Evolutionary conservation across 2,329 filamentous ascomycete genomes (phyloP).

Genomic region (Talaromyces sp.): DNA sequence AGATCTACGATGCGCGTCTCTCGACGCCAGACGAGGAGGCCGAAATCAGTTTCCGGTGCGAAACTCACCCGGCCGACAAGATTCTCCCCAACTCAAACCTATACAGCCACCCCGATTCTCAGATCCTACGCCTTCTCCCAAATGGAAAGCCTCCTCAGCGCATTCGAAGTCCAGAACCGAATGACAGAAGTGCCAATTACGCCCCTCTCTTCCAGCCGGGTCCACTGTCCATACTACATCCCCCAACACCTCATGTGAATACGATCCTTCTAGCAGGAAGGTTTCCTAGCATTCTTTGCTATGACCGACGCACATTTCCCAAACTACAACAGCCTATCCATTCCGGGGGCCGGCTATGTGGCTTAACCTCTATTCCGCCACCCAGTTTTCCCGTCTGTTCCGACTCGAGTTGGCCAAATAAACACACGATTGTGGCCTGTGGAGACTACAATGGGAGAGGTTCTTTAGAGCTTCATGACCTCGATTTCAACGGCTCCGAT

Average conservation of each 20-base stretch:
- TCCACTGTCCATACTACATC: conserved; percentile 75
- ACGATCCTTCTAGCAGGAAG: conserved; percentile 86
- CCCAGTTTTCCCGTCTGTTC: conserved; percentile 46
- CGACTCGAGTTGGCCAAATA: conserved; percentile 43
- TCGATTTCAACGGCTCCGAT: conserved; percentile 26
- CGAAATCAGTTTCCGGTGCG: conserved; percentile 29
- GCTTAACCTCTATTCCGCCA: conserved; percentile 59
- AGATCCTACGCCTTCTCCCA: conserved; percentile 25
- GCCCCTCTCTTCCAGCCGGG: conserved; percentile 74
- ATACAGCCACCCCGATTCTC: conserved; percentile 27
- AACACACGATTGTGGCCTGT: conserved; percentile 68
- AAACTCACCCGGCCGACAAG: conserved; percentile 19
- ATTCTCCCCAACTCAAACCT: conserved; percentile 23
- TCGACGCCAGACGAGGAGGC: conserved; percentile 29
- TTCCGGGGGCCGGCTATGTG: conserved; percentile 74
- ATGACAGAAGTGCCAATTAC: conserved; percentile 44
- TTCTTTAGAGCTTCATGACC: conserved; percentile 73
- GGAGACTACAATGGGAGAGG: conserved; percentile 92
- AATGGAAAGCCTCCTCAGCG: conserved; percentile 31
- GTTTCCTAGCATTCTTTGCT: conserved; percentile 83
- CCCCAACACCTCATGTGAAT: conserved; percentile 59
- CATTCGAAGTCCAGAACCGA: conserved; percentile 30
- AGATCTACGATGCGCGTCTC: conserved; percentile 70
- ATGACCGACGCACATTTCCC: conserved; percentile 82
- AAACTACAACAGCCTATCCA: conserved; percentile 71